Base-by-base conservation (phyloP, 148 eudicot species). In the Amaranthus cruentus region DNA sequence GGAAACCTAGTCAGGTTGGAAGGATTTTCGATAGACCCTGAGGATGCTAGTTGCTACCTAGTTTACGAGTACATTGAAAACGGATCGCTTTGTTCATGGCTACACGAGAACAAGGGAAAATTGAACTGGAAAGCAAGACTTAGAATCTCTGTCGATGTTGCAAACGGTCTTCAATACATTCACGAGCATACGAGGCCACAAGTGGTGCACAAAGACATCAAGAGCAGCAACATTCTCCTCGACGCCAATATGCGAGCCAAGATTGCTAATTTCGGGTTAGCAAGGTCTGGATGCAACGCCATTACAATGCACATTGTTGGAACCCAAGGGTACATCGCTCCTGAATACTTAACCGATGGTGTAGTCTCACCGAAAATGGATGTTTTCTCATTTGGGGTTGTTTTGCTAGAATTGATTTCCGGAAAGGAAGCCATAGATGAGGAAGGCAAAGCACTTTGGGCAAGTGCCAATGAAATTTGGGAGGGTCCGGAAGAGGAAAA, bases 311-410 rank as follows among this genome's bases (percentile, higher is more conserved):
- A 94, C 83, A 91, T 94, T 65, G 98, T 94, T 2, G 98, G 97
- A 13, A 91, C 98, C 5, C 95, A 93, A 65, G 98, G 98, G n/a
- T 94, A 91, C 85, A 89, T 94, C 53, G 91, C 98, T 9, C 98
- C 98, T 0, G 98, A 94, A 62, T 94, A 94, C 58, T 60, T 94
- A 56, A 50, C 89, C 0, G 97, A 94, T 52, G 98, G 98, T 9
- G 82, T 91, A 2, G 97, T 94, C 54, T 89, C 98, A 1, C 89
- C 93, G 1, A 94, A 87, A 68, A 88, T 88, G 88, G 98, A 94
- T 21, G 88, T 91, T 12, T 94, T 89, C 75, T 83, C 98, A 0
- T 94, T 89, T 5, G 98, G 98, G 28, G 96, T 94, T 10, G 91
- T 94, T 6, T 70, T 94, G 79, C 89, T 94, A 5, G 98, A 94